Percentiles rank a stretch among this genome's conserved stretches.
Evolutionary conservation across 129 eudicot species (phyloP).

Genomic region (Flaveria linearis): DNA sequence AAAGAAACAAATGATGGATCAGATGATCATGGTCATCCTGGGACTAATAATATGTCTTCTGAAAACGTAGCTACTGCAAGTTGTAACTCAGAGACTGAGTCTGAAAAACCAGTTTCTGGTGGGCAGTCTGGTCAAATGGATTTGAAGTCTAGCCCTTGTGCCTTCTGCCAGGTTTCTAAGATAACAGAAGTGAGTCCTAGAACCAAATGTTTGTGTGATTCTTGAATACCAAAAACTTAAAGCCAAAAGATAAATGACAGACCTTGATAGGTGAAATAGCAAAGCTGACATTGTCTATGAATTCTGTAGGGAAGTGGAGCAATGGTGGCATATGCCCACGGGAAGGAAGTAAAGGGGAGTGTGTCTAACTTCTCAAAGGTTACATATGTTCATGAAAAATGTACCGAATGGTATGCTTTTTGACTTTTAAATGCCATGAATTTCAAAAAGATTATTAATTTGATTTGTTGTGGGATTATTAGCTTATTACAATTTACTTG

Average conservation of each 20-base stretch:
- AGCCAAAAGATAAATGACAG: neutral
- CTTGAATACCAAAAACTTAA: neutral
- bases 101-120: constrained; percentile 19
- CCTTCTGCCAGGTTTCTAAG: constrained; percentile 69
- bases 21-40: constrained; percentile 22
- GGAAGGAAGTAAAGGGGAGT: constrained; percentile 50
- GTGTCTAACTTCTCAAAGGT: constrained; percentile 42
- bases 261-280: neutral
- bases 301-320: constrained; percentile 71
- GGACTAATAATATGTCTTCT: constrained; percentile 15
- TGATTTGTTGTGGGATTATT: neutral
- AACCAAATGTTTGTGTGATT: neutral
- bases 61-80: neutral
- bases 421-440: neutral
- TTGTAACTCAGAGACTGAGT: constrained; percentile 4
- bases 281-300: neutral
- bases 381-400: constrained; percentile 65
- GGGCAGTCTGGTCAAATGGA: constrained; percentile 14
- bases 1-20: constrained; percentile 41
- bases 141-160: constrained; percentile 47
- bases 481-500: neutral
- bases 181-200: constrained; percentile 53
- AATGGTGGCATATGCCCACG: constrained; percentile 59
- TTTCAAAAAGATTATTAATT: neutral
- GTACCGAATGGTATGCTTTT: constrained; percentile 63